These are phyloP conservation scores for Aspergillus latus DNA, from an alignment of 2,329 filamentous ascomycete species.

Conservation along the genomic window DNA sequence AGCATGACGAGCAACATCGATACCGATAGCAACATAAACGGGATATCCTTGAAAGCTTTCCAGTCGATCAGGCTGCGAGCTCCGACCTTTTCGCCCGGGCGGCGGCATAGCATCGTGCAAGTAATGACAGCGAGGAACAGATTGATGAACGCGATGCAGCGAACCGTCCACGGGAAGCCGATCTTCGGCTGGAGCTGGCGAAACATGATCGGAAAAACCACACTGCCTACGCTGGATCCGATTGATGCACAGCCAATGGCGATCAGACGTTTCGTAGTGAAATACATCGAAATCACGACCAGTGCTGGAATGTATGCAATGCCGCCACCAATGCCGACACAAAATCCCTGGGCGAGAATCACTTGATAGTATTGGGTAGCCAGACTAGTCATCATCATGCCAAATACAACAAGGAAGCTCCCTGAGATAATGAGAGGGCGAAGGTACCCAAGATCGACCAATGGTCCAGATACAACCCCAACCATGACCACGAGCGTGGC, in stretches of 20 bases:
- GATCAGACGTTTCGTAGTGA: slow-evolving; percentile 51
- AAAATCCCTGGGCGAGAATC: slow-evolving; percentile 47
- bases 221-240: slow-evolving; percentile 59
- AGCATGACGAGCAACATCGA: slow-evolving; percentile 49
- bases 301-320: slow-evolving; percentile 34
- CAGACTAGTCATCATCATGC: slow-evolving; percentile 40
- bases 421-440: slow-evolving; percentile 43
- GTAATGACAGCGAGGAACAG: slow-evolving; percentile 41
- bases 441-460: slow-evolving; percentile 51
- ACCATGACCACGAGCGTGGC: slow-evolving; percentile 49
- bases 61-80: slow-evolving; percentile 43
- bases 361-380: slow-evolving; percentile 33
- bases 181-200: slow-evolving; percentile 55
- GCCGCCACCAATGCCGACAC: slow-evolving; percentile 33
- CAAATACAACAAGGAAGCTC: slow-evolving; percentile 39
- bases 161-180: slow-evolving; percentile 61
- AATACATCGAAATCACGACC: slow-evolving; percentile 32
- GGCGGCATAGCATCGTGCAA: slow-evolving; percentile 39
- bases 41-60: slow-evolving; percentile 41
- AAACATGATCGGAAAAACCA: slow-evolving; percentile 59
- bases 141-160: slow-evolving; percentile 57
- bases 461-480: slow-evolving; percentile 48
- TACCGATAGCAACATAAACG: slow-evolving; percentile 45
- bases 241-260: slow-evolving; percentile 59
- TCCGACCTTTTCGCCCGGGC: slow-evolving; percentile 37